phyloP scores from a whole-genome alignment of 2,329 filamentous ascomycete species.

The Apiospora hydei region DNA sequence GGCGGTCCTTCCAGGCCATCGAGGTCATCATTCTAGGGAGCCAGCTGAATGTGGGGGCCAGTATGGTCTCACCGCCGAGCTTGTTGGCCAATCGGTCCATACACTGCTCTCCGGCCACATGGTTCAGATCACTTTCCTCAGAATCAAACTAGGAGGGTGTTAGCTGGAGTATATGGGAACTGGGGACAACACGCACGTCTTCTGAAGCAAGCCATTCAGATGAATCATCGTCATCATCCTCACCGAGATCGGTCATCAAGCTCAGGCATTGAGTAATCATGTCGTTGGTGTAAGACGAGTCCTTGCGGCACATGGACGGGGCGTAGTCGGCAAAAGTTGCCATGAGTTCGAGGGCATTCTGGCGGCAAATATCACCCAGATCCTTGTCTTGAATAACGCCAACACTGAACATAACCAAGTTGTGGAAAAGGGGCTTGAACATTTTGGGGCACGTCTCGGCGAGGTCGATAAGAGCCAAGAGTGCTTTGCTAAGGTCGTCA shows the following conservation, averaged over 20 bases:
- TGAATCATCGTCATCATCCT: constrained; percentile 88
- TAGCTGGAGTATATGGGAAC: constrained; percentile 37
- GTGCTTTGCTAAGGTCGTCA: constrained; percentile 87
- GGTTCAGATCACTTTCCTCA: constrained; percentile 96
- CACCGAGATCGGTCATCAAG: constrained; percentile 95
- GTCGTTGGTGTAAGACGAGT: constrained; percentile 87
- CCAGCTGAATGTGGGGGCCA: constrained; percentile 96
- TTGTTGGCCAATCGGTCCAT: constrained; percentile 99
- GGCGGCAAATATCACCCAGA: constrained; percentile 84
- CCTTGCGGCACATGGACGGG: constrained; percentile 93
- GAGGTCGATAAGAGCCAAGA: constrained; percentile 90
- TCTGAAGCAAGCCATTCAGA: constrained; percentile 92
- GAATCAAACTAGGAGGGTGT: constrained; percentile 69
- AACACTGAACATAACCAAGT: constrained; percentile 90
- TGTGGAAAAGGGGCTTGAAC: constrained; percentile 95
- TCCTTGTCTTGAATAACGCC: constrained; percentile 97
- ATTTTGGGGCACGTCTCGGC: constrained; percentile 95
- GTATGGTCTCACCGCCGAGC: constrained; percentile 89
- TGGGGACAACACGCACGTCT: constrained; percentile 68
- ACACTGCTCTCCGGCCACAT: constrained; percentile 96
- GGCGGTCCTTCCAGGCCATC: constrained; percentile 90
- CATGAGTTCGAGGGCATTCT: constrained; percentile 97
- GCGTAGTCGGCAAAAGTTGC: constrained; percentile 96
- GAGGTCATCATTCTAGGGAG: constrained; percentile 98
- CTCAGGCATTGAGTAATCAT: constrained; percentile 99